These are phyloP conservation scores for Monilinia aucupariae DNA, from an alignment of 2,329 filamentous ascomycete species.

Conservation along the genomic window DNA sequence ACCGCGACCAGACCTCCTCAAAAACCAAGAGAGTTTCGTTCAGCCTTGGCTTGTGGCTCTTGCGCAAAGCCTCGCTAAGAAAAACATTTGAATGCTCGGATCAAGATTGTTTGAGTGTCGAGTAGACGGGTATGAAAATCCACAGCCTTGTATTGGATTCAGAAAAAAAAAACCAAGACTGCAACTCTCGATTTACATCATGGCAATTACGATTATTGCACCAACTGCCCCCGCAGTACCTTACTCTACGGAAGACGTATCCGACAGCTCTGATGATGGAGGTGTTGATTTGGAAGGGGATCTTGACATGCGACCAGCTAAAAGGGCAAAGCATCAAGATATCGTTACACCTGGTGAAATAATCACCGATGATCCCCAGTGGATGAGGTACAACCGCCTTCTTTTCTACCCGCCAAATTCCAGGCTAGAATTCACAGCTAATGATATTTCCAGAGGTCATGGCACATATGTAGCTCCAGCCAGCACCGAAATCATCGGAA, in stretches of 20 bases:
- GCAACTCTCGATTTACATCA: conserved; percentile 17
- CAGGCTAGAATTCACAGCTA: conserved; percentile 18
- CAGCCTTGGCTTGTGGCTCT: conserved; percentile 5
- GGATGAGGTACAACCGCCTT: conserved; percentile 66
- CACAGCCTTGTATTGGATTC: conserved; percentile 17
- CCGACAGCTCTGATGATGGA: conserved; percentile 31
- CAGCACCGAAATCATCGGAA: conserved; percentile 71
- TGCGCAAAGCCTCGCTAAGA: conserved; percentile 5
- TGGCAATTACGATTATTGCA: conserved; percentile 36
- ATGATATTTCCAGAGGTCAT: conserved; percentile 62
- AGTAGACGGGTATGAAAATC: background rate
- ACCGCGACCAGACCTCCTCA: background rate
- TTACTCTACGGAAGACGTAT: conserved; percentile 19
- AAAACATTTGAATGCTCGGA: background rate
- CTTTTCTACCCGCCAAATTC: no score
- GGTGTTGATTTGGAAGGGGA: conserved; percentile 34
- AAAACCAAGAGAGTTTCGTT: conserved; percentile 5
- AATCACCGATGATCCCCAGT: conserved; percentile 88
- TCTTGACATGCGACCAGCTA: conserved; percentile 42
- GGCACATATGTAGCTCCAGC: conserved; percentile 71
- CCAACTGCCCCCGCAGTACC: conserved; percentile 30
- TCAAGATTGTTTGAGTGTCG: background rate
- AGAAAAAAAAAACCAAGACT: no score
- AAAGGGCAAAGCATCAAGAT: conserved; percentile 39
- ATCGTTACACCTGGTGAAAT: conserved; percentile 86